Evolutionary conservation across 2,329 filamentous ascomycete genomes (phyloP).

Genomic region (Trichoderma hamatum): DNA sequence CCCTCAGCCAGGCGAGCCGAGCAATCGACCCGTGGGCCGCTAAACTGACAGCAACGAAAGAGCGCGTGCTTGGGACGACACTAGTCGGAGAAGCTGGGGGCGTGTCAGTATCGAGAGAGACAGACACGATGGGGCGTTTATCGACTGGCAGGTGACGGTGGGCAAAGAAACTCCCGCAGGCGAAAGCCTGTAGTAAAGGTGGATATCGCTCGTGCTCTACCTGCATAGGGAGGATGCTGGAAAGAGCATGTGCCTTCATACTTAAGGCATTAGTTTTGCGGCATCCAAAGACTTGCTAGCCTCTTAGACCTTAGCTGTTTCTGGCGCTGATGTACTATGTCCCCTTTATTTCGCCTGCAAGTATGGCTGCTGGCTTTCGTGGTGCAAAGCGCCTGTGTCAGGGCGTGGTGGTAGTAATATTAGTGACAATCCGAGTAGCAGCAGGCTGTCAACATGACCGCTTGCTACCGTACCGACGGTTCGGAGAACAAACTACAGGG

Average conservation of each 20-base stretch:
- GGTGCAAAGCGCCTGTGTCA: neutral
- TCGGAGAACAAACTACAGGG: neutral
- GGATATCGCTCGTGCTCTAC: constrained; percentile 14
- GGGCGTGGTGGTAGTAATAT: constrained; percentile 16
- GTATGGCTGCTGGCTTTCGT: neutral
- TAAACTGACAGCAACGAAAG: neutral
- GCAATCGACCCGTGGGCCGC: constrained; percentile 19
- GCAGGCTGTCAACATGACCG: constrained; percentile 3
- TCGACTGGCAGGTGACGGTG: constrained; percentile 20
- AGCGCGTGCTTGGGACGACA: constrained; percentile 12
- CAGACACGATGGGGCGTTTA: constrained; percentile 5
- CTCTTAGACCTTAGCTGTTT: constrained; percentile 17
- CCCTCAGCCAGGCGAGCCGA: constrained; percentile 14
- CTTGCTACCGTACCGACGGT: constrained; percentile 26
- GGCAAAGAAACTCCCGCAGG: neutral
- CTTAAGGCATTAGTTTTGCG: neutral
- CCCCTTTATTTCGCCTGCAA: neutral
- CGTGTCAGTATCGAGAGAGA: constrained; percentile 9
- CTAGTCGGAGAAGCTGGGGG: constrained; percentile 15
- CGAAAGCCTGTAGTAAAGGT: neutral
- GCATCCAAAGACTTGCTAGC: constrained; percentile 14
- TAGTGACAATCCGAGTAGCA: neutral
- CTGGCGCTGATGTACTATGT: constrained; percentile 10
- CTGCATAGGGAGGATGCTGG: neutral
- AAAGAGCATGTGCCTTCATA: neutral